Base-by-base conservation (phyloP, 257 asterid genomes). In the Scutellaria galericulata region DNA sequence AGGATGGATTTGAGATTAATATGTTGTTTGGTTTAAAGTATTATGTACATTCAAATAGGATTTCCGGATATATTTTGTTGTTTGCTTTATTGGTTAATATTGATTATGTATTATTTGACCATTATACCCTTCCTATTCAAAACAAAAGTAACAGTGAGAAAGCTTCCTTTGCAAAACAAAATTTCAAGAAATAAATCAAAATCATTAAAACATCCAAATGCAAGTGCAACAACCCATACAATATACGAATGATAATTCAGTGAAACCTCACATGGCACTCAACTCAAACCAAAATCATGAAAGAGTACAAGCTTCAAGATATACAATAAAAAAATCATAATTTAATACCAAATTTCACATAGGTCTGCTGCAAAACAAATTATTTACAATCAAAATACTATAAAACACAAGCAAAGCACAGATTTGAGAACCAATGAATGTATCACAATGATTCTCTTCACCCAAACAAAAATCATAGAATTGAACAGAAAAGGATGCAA, bases 161-260 rank as follows among this genome's bases (percentile, higher is more conserved):
- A n/a, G n/a, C n/a, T n/a, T n/a, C n/a, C n/a, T n/a, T n/a, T n/a
- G n/a, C n/a, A n/a, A n/a, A n/a, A n/a, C n/a, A n/a, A n/a, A n/a
- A n/a, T n/a, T n/a, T n/a, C n/a, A n/a, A n/a, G n/a, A n/a, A n/a
- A n/a, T n/a, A n/a, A n/a, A n/a, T n/a, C n/a, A n/a, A n/a, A n/a
- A n/a, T n/a, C n/a, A n/a, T n/a, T n/a, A 45, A 54, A 46, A 55
- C 11, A 22, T 39, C 51, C 22, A 12, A 66, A 27, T 58, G 66
- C 61, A 51, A 53, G 61, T 9, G 37, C 52, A 79, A 35, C 52
- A 74, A 20, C 24, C 59, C 55, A 54, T 20, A 63, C 18, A 59
- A 69, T 14, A 55, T 14, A 66, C 73, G 68, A 57, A 47, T 27
- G 18, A 57, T 24, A 75, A 48, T 37, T 63, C 54, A 67, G 11